A percentile compares a stretch with the other conserved stretches of the same genome.
Conservation (phyloP, 139 green algal genomes). For the Ostreobium quekettii region DNA sequence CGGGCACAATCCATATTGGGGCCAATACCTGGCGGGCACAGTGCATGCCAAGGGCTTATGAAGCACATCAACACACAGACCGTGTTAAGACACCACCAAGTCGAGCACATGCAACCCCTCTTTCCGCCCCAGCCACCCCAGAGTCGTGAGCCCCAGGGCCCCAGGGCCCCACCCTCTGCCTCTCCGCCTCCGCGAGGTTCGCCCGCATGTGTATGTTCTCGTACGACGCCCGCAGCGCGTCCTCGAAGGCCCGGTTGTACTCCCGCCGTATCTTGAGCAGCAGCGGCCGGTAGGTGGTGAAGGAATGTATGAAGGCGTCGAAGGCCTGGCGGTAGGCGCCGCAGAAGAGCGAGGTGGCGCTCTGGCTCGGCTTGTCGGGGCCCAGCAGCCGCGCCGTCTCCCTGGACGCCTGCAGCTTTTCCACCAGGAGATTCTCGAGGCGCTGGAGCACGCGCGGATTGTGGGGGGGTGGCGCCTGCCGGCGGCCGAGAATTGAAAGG, state of each 20-base stretch:
- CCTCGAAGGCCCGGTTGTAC: conserved; percentile 45
- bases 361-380: neutral
- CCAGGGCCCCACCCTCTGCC: conserved; percentile 35
- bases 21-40: too few relatives aligned
- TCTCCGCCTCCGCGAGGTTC: conserved; percentile 35
- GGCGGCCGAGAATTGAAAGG: too few relatives aligned
- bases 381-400: neutral
- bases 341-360: neutral
- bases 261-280: conserved; percentile 37
- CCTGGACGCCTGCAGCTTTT: neutral
- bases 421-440: neutral
- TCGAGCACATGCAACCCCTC: too few relatives aligned
- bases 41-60: too few relatives aligned
- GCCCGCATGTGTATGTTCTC: conserved; percentile 51
- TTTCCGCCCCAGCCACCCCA: too few relatives aligned
- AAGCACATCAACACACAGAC: too few relatives aligned
- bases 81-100: too few relatives aligned
- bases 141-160: too few relatives aligned
- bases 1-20: too few relatives aligned
- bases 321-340: conserved; percentile 26
- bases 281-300: conserved; percentile 49
- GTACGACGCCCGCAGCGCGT: conserved; percentile 36
- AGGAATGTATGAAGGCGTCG: conserved; percentile 51
- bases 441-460: neutral
- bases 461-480: neutral